Evolutionary conservation across 2,329 filamentous ascomycete species (phyloP).

Genomic region (Aspergillus ruber): DNA sequence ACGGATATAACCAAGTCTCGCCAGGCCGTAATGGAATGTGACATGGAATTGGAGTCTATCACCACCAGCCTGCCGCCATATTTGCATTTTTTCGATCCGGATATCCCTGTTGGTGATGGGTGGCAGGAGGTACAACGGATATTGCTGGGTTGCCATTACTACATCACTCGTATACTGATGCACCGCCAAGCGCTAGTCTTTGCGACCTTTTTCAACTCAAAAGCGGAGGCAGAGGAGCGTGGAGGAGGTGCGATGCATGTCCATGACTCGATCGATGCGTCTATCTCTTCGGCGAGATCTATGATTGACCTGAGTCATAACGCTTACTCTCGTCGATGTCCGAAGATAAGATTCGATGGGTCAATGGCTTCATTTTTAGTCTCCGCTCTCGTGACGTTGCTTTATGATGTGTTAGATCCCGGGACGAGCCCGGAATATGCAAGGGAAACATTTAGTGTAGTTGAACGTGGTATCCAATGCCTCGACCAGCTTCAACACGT

Average conservation of each 20-base stretch:
- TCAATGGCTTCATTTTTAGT: conserved; percentile 8
- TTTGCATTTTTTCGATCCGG: conserved; percentile 10
- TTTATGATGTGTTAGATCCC: conserved; percentile 8
- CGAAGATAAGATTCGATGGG: neutral
- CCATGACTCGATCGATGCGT: neutral
- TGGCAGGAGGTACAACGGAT: conserved; percentile 13
- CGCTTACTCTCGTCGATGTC: neutral
- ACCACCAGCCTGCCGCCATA: conserved; percentile 3
- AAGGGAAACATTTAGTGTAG: conserved; percentile 5
- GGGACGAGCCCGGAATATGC: conserved; percentile 4
- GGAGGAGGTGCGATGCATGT: neutral
- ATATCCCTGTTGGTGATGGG: conserved; percentile 3
- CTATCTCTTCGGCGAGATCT: neutral
- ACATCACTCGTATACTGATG: conserved; percentile 7
- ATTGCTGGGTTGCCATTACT: conserved; percentile 5
- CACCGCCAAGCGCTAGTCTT: conserved; percentile 7
- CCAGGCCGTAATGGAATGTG: neutral
- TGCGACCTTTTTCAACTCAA: neutral
- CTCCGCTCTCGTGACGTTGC: conserved; percentile 6
- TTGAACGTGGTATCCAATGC: conserved; percentile 9
- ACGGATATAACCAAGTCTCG: neutral
- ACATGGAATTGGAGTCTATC: conserved; percentile 2
- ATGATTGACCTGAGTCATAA: conserved; percentile 1
- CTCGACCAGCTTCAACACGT: conserved; percentile 11
- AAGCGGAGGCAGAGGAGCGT: neutral